Base-by-base conservation (phyloP, 208 protist genomes). In the Lotmaria passim region DNA sequence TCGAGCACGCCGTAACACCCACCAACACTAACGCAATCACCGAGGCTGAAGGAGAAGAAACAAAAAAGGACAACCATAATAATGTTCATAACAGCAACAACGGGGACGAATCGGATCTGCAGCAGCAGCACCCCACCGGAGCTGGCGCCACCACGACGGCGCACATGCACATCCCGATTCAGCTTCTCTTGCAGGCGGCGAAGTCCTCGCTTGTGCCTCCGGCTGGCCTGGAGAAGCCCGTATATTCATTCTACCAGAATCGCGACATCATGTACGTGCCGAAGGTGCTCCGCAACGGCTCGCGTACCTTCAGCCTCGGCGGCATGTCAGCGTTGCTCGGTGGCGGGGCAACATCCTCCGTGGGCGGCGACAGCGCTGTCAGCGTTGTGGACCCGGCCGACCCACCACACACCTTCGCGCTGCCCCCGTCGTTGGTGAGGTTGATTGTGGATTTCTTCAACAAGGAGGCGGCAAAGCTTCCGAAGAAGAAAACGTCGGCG, bases 201-300 rank as follows among this genome's bases (percentile, higher is more conserved):
- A 71, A 79, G 68, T 75, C 64, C 19, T 39, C 75, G 3, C 59
- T 82, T 33, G 62, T 67, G 12, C 70, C 70, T 21, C 74, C 83
- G 24, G 47, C 63, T 14, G 59, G 28, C 69, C 59, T 31, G 12
- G 24, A 5, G 10, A 81, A 81, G 67, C 69, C 88, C 38, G 17
- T 79, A 30, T 88, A 88, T 57, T 75, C 60, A 15, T 92, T 94
- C 67, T 89, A 89, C 56, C 41, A 74, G 52, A 84, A 94, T 52
- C 78, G 77, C 68, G 89, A 88, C 48, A 86, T 74, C 38, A 76
- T 83, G 30, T 94, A 90, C 73, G 83, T 94, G 46, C 86, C 89
- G 5, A 69, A 81, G 0, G 80, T 83, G 33, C 72, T 94, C 61
- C 85, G 89, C 31, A 79, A 85, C 48, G 89, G 89, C 28, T 92